phyloP scores from a whole-genome alignment of 495 filamentous ascomycete genomes.

The Trichocladium antarcticum region DNA sequence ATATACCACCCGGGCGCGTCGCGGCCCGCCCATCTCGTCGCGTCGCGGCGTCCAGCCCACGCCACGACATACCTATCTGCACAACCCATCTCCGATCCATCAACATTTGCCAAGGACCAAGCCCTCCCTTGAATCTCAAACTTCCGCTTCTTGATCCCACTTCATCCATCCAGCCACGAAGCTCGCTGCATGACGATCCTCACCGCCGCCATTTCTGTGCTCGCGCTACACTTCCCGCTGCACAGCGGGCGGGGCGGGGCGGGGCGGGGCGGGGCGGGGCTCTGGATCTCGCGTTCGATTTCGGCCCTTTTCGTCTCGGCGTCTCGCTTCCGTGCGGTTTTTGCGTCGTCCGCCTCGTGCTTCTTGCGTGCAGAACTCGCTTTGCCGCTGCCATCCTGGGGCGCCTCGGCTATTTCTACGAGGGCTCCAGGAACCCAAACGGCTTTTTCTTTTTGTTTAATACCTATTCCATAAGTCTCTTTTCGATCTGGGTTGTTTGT shows the following conservation, averaged over 20 bases:
- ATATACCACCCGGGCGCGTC: conserved; percentile 24
- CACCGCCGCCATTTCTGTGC: conserved; percentile 33
- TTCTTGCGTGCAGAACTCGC: no score
- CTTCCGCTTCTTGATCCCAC: conserved; percentile 32
- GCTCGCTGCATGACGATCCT: conserved; percentile 40
- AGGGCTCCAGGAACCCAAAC: no score
- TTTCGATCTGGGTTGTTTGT: conserved; percentile 18
- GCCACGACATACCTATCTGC: conserved; percentile 10
- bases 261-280: no score
- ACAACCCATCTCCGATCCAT: conserved; percentile 21
- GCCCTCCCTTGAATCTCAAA: conserved; percentile 13
- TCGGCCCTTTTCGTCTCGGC: conserved; percentile 19
- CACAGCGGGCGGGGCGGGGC: no score
- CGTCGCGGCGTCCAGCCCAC: conserved; percentile 1
- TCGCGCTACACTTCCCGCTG: no score
- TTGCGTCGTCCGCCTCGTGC: conserved; percentile 6
- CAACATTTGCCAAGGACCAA: conserved; percentile 6
- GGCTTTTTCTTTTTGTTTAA: no score
- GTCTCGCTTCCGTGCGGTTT: conserved; percentile 12
- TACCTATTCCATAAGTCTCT: conserved; percentile 21
- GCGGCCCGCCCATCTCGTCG: conserved; percentile 2
- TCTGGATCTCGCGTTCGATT: conserved; percentile 21
- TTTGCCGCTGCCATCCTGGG: no score
- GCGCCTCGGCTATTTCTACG: no score
- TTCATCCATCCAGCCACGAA: conserved; percentile 39